Conservation (phyloP, 2,329 filamentous ascomycete genomes). For the Neofusicoccum kwambonambiense region DNA sequence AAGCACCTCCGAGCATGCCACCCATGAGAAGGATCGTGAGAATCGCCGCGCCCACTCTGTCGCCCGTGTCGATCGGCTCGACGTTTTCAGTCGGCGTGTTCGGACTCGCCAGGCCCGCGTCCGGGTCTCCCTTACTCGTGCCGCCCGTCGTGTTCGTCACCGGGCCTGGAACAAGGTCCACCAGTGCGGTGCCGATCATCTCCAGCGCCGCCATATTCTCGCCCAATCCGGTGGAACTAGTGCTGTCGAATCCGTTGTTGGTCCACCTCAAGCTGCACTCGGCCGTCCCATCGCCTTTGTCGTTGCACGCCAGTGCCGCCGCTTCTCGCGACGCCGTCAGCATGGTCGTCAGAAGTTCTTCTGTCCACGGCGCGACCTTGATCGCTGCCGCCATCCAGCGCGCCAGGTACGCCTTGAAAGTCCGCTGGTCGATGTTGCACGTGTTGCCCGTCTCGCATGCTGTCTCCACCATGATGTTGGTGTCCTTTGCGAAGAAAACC, state of each 20-base stretch:
- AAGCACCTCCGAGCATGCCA: conserved; percentile 14
- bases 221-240: conserved; percentile 44
- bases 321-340: conserved; percentile 57
- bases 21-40: conserved; percentile 12
- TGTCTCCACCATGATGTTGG: conserved; percentile 63
- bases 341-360: conserved; percentile 55
- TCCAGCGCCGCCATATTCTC: conserved; percentile 55
- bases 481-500: conserved; percentile 56
- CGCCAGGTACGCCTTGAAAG: conserved; percentile 70
- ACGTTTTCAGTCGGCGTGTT: conserved; percentile 20
- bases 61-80: conserved; percentile 33
- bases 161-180: conserved; percentile 28
- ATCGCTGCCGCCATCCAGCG: conserved; percentile 64
- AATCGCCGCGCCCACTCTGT: conserved; percentile 42
- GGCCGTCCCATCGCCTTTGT: conserved; percentile 46
- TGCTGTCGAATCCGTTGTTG: conserved; percentile 51
- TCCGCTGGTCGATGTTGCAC: conserved; percentile 72
- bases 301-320: conserved; percentile 63
- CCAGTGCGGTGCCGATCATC: conserved; percentile 50
- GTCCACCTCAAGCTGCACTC: conserved; percentile 66
- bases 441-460: conserved; percentile 60
- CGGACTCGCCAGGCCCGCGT: conserved; percentile 24
- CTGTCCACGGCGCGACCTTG: conserved; percentile 58
- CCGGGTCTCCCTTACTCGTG: conserved; percentile 47
- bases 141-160: conserved; percentile 52